Percentiles rank a stretch among this genome's conserved stretches.
Evolutionary conservation across 495 filamentous ascomycete genomes (phyloP).

Genomic region (Terfezia claveryi): DNA sequence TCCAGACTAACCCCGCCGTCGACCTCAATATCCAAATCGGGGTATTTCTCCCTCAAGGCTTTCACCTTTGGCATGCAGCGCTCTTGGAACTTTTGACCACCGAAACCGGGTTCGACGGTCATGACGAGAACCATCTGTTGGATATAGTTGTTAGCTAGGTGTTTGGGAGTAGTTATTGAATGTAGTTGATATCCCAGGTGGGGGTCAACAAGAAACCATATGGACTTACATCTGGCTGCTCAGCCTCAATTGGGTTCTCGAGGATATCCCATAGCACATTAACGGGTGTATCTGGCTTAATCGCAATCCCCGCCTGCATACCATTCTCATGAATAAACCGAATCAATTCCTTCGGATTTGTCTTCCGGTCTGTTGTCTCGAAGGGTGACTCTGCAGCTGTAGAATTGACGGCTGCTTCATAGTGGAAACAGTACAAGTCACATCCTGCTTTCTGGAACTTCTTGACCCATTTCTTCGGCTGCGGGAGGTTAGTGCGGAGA

Average conservation of each 20-base stretch:
- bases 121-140: constrained; percentile 93
- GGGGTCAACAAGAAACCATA: not conserved
- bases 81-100: constrained; percentile 95
- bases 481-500: not conserved
- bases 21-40: constrained; percentile 86
- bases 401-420: constrained; percentile 77
- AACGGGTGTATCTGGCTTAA: constrained; percentile 79
- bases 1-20: constrained; percentile 74
- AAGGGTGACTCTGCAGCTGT: constrained; percentile 86
- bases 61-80: constrained; percentile 82
- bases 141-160: too few species aligned
- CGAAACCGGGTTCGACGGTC: constrained; percentile 95
- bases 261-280: constrained; percentile 82
- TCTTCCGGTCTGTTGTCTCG: constrained; percentile 58
- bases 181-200: too few species aligned
- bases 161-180: too few species aligned
- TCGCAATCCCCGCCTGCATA: constrained; percentile 81
- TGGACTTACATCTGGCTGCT: constrained; percentile 67
- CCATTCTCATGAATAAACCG: constrained; percentile 69
- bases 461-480: constrained; percentile 95
- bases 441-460: constrained; percentile 86
- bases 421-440: constrained; percentile 98
- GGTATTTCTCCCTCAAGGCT: constrained; percentile 62
- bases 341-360: constrained; percentile 65
- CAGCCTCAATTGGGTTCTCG: constrained; percentile 42